Evolutionary conservation across 2,329 filamentous ascomycete species (phyloP).

Genomic region (Bipolaris victoriae): DNA sequence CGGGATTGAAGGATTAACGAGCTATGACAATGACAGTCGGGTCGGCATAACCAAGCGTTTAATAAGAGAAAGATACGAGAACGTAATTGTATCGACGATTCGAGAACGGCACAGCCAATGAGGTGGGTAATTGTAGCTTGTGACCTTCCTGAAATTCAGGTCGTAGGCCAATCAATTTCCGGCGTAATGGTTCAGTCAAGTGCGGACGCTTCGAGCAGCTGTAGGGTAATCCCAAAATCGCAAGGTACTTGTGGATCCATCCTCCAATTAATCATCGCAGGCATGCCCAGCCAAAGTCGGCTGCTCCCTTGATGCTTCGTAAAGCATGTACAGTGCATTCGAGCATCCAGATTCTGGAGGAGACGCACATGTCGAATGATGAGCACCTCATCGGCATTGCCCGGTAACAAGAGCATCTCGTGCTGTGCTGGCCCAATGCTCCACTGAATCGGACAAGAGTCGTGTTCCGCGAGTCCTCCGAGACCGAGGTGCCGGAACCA

Average conservation of each 20-base stretch:
- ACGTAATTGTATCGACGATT: slow-evolving; percentile 34
- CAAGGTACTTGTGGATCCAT: slow-evolving; percentile 28
- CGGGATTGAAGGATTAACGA: slow-evolving; percentile 3
- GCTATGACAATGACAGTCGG: slow-evolving; percentile 6
- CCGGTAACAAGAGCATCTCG: slow-evolving; percentile 23
- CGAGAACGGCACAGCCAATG: slow-evolving; percentile 21
- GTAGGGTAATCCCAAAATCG: slow-evolving; percentile 31
- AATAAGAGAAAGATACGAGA: slow-evolving; percentile 20
- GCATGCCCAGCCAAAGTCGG: slow-evolving; percentile 18
- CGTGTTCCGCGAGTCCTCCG: slow-evolving; percentile 29
- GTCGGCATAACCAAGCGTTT: slow-evolving; percentile 9
- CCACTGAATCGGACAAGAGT: slow-evolving; percentile 12
- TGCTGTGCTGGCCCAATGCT: slow-evolving; percentile 18
- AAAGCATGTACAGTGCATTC: slow-evolving; percentile 13
- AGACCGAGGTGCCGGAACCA: slow-evolving; percentile 9
- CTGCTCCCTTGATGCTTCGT: slow-evolving; percentile 24
- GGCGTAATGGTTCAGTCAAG: slow-evolving; percentile 19
- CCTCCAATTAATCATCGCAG: slow-evolving; percentile 9
- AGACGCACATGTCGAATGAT: slow-evolving; percentile 32
- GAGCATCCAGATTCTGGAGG: slow-evolving; percentile 7
- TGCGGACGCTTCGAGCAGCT: slow-evolving; percentile 27
- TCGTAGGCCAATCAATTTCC: slow-evolving; percentile 29
- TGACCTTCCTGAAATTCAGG: slow-evolving; percentile 21
- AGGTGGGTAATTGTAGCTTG: slow-evolving; percentile 26
- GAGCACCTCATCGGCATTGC: slow-evolving; percentile 31